Conservation (phyloP, 2,329 filamentous ascomycete species). For the Stachybotrys elegans region DNA sequence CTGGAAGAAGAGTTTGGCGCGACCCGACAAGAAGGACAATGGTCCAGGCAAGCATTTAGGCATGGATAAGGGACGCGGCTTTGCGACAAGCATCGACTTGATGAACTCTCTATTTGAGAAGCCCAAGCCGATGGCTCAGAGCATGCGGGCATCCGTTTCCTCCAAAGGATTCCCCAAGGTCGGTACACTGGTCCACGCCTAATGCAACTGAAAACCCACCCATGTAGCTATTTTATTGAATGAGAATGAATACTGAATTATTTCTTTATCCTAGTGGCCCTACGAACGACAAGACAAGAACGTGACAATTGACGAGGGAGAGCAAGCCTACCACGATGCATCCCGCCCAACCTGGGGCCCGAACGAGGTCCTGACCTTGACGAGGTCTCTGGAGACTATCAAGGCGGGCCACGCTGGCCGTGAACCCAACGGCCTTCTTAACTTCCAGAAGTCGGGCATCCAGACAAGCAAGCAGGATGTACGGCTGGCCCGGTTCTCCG, state of each 20-base stretch:
- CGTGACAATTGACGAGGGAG: slow-evolving; percentile 56
- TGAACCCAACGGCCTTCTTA: slow-evolving; percentile 23
- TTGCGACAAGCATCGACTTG: slow-evolving; percentile 86
- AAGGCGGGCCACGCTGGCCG: slow-evolving; percentile 23
- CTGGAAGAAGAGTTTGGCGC: slow-evolving; percentile 27
- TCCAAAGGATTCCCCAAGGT: slow-evolving; percentile 79
- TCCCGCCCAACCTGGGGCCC: slow-evolving; percentile 78
- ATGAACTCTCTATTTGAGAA: slow-evolving; percentile 92
- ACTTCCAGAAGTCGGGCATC: slow-evolving; percentile 39
- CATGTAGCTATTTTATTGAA: slow-evolving; percentile 28
- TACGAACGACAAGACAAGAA: slow-evolving; percentile 76
- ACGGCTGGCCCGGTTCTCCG: slow-evolving; percentile 58
- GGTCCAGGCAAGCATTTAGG: slow-evolving; percentile 25
- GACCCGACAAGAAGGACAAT: slow-evolving; percentile 21
- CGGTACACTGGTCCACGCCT: slow-evolving; percentile 53
- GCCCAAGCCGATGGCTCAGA: slow-evolving; percentile 53
- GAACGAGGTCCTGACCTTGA: slow-evolving; percentile 66
- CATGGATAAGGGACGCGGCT: slow-evolving; percentile 55
- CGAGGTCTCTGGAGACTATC: slow-evolving; percentile 31
- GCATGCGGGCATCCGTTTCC: slow-evolving; percentile 44
- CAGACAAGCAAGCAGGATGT: slow-evolving; percentile 61
- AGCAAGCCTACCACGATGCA: slow-evolving; percentile 65
- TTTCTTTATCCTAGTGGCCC: slow-evolving; percentile 64
- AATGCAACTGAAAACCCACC: slow-evolving; percentile 19
- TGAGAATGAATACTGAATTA: slow-evolving; percentile 40